phyloP scores from a whole-genome alignment of 1,284 basidiomycete species.

The Ceratobasidium sp. region DNA sequence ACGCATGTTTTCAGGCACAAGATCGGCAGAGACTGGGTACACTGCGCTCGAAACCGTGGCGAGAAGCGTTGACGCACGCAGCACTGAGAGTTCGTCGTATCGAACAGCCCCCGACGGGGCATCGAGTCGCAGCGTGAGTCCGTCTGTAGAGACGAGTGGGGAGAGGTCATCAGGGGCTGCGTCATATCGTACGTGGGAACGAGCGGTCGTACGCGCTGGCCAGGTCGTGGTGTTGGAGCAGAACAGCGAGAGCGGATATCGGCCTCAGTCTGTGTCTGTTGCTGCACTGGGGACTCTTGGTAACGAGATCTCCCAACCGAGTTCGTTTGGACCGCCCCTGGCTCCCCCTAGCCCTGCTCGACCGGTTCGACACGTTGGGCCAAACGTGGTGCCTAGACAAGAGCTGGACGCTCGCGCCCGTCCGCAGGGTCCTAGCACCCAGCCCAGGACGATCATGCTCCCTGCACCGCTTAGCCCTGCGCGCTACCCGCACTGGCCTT shows the following conservation, averaged over 20 bases:
- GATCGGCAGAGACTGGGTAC: constrained; percentile 4
- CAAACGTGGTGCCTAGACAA: not conserved
- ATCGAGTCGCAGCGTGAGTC: not conserved
- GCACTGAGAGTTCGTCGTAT: not conserved
- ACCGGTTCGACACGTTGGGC: not conserved
- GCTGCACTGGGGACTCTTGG: not conserved
- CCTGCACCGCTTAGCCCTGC: constrained; percentile 45
- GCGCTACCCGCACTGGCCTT: constrained; percentile 31
- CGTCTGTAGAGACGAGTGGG: not conserved
- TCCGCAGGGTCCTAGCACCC: constrained; percentile 1
- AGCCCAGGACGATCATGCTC: constrained; percentile 34
- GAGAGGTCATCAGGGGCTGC: not conserved
- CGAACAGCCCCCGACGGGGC: not conserved
- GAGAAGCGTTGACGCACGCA: not conserved
- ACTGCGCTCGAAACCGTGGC: not conserved
- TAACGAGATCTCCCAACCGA: not conserved
- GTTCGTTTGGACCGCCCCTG: not conserved
- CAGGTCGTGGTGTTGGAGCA: not conserved
- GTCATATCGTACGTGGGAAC: constrained; percentile 1
- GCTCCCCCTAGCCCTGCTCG: constrained; percentile 8
- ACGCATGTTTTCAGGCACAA: constrained; percentile 31
- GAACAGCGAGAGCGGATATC: not conserved
- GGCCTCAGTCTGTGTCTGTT: not conserved
- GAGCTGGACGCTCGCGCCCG: not conserved
- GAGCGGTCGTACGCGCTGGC: not conserved